Evolutionary conservation across 116 monocot species (phyloP), one percentile per base, ranked within the genome.

Genomic region (Posidonia oceanica): DNA sequence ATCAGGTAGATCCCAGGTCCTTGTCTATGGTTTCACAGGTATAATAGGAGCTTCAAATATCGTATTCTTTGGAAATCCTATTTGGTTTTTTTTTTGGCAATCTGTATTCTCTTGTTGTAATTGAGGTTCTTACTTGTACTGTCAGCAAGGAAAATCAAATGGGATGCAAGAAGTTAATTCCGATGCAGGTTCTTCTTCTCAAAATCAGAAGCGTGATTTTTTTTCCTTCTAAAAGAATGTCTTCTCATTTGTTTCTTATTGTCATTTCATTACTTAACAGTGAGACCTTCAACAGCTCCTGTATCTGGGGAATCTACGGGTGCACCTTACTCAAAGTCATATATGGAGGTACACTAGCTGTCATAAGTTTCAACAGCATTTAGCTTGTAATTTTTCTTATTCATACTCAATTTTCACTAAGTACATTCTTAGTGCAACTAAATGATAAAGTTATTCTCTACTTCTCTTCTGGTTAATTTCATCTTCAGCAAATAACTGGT

Each of bases 311-410:
- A 71, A 10, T 58, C 84, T 66, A 56, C 69, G 14, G 63, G 61
- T 59, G 73, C 83, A 78, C 81, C 82, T 8, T 81, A 90, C 57
- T 74, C 85, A 4, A 82, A 87, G 69, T 87, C 94, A 59, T 94
- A 77, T 68, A 80, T 83, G 85, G 87, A 94, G 84, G 94, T 90
- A 75, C 21, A 7, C n/a, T 36, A 39, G 18, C 52, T 4, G 36
- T 52, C 16, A 16, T 51, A 16, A 3, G 15, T 39, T 42, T 66
- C 42, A 3, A 41, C 39, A 66, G n/a, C 39, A 39, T 18, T 10
- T 11, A 66, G 42, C 40, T 66, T 66, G 18, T 66, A 3, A 18
- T 66, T 42, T 41, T 48, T 18, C 41, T 42, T 14, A 66, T 40
- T 66, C 39, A 66, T 48, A 10, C 20, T 18, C 17, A 8, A 42